Evolutionary conservation across 2,329 filamentous ascomycete genomes (phyloP), one percentile per base, ranked within the genome.

Genomic region (Xylaria polymorpha): DNA sequence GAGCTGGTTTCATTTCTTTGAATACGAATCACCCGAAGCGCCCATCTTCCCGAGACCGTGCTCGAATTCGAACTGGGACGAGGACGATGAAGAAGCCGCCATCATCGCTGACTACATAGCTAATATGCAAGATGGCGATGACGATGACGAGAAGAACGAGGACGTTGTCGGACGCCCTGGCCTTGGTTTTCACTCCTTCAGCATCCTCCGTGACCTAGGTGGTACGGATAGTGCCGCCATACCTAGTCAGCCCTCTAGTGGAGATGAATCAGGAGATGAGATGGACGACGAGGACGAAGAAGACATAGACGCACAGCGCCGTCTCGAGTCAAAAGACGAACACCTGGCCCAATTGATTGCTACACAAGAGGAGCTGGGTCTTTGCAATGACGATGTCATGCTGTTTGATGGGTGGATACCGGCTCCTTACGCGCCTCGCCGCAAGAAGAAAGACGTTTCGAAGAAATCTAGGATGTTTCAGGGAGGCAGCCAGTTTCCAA

Each of bases 101-200:
- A 82, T 89, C 50, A 80, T 90, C 73, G 86, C 87, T 1, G 92
- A 94, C 75, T 94, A 94, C 74, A 90, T 93, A 75, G 85, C 87
- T 51, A 93, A 94, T 70, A 84, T 92, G 74, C 80, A 80, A 20
- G 83, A 83, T 1, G 83, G 71, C 7, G 71, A 70, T 18, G 64
- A 68, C 7, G 76, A 78, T 10, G 71, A 76, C 5, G 75, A 77
- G 14, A 68, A 76, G 4, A 74, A 77, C 14, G 68, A 74, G 2
- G 37, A 58, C 3, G 37, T 74, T 3, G 37, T 71, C 18, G 62
- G 71, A 3, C 70, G 76, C 44, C 61, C 66, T 35, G 72, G 72
- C 12, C 63, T 76, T 15, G 74, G 72, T 14, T 73, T 73, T 4
- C 73, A 76, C 35, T 60, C 75, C 5, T 78, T 80, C 61, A 76